Conservation (phyloP, 2,329 filamentous ascomycete species). For the Rhytidhysteron rufulum region DNA sequence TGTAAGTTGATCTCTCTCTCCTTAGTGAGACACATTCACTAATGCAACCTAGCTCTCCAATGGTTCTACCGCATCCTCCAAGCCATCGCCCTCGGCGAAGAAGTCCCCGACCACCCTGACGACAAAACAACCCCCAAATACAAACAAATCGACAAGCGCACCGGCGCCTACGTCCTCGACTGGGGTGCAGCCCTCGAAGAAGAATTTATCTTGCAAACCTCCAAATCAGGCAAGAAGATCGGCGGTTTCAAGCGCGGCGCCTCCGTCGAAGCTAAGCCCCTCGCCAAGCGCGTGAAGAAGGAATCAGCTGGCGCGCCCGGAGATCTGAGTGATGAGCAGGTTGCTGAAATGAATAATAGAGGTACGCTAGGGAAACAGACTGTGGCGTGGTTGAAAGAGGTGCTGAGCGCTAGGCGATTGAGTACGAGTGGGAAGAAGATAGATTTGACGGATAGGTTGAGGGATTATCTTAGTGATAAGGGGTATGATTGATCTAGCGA, state of each 20-base stretch:
- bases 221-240: conserved; percentile 39
- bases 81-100: conserved; percentile 85
- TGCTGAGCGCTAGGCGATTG: conserved; percentile 20
- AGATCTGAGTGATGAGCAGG: conserved; percentile 41
- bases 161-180: conserved; percentile 71
- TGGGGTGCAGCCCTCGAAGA: conserved; percentile 69
- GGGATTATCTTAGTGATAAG: conserved; percentile 31
- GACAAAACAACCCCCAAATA: conserved; percentile 84
- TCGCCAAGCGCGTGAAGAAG: conserved; percentile 46
- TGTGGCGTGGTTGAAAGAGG: conserved; percentile 32
- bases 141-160: conserved; percentile 84
- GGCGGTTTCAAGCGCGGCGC: conserved; percentile 16
- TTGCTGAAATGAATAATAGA: conserved; percentile 42
- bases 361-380: conserved; percentile 39
- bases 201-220: conserved; percentile 45
- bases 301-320: conserved; percentile 20
- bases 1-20: conserved; percentile 25
- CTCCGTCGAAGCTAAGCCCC: conserved; percentile 14
- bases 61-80: conserved; percentile 98
- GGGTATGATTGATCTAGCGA: no score
- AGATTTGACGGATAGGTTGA: conserved; percentile 32
- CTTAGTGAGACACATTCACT: conserved; percentile 1
- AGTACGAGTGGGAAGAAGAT: conserved; percentile 31
- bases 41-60: conserved; percentile 59
- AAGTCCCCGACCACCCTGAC: conserved; percentile 67